Conservation (phyloP, 495 filamentous ascomycete genomes). For the Penicillium psychrofluorescens region DNA sequence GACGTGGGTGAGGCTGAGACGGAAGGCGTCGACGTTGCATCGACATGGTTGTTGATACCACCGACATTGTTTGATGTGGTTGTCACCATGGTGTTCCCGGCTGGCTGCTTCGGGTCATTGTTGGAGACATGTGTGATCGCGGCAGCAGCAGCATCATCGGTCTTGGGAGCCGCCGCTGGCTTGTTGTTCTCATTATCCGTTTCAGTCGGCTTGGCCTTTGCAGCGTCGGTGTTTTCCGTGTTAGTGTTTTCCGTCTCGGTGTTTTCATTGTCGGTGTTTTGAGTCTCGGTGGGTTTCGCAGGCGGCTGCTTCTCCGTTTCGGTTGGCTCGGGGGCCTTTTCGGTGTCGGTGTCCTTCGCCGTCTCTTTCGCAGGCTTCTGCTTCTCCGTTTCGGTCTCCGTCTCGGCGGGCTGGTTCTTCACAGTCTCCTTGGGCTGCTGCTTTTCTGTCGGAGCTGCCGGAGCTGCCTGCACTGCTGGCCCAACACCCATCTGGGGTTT, state of each 20-base stretch:
- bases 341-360: slow-evolving; percentile 1
- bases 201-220: neutral
- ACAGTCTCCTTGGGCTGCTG: too few relatives aligned
- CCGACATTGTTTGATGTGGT: neutral
- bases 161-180: neutral
- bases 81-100: too few relatives aligned
- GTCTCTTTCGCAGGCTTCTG: neutral
- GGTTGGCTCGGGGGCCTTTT: neutral
- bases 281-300: slow-evolving; percentile 1
- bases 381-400: slow-evolving; percentile 2
- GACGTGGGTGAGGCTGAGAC: slow-evolving; percentile 11
- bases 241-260: neutral
- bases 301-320: neutral
- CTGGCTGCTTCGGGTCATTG: slow-evolving; percentile 1
- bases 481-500: neutral
- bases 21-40: slow-evolving; percentile 9
- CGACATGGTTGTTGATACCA: slow-evolving; percentile 5
- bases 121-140: neutral
- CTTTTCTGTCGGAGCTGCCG: neutral
- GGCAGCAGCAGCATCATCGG: neutral
- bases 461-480: too few relatives aligned
- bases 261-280: slow-evolving; percentile 1
- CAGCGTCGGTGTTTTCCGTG: slow-evolving; percentile 3
- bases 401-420: neutral
- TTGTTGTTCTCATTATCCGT: neutral